Evolutionary conservation across 495 filamentous ascomycete genomes (phyloP).

Genomic region (Tuber umbilicatum): DNA sequence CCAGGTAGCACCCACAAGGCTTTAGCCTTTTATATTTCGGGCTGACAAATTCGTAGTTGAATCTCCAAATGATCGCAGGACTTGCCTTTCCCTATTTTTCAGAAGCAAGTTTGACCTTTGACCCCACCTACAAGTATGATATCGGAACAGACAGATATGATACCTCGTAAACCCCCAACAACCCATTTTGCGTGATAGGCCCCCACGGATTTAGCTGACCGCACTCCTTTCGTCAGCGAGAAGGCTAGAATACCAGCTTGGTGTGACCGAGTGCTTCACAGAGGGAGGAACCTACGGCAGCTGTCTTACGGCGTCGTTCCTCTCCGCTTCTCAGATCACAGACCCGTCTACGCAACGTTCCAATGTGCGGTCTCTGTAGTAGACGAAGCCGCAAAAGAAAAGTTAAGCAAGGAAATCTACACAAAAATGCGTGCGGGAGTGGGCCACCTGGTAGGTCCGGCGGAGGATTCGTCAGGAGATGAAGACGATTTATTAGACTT

Average conservation of each 20-base stretch:
- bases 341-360: constrained; percentile 85
- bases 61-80: constrained; percentile 91
- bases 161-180: constrained; percentile 60
- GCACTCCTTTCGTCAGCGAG: constrained; percentile 52
- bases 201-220: not conserved
- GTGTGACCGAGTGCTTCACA: constrained; percentile 88
- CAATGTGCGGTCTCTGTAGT: constrained; percentile 72
- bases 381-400: constrained; percentile 63
- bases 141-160: constrained; percentile 81
- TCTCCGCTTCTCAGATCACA: constrained; percentile 83
- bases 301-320: constrained; percentile 69
- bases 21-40: constrained; percentile 1
- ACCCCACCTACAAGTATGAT: constrained; percentile 94
- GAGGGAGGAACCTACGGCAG: constrained; percentile 75
- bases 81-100: constrained; percentile 84
- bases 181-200: not conserved
- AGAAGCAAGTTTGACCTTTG: constrained; percentile 74
- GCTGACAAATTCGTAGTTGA: constrained; percentile 54
- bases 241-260: constrained; percentile 93
- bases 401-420: constrained; percentile 66
- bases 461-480: constrained; percentile 51
- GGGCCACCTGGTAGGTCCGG: constrained; percentile 45
- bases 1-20: constrained; percentile 55
- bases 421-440: constrained; percentile 57
- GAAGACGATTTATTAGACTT: constrained; percentile 70